phyloP scores from a whole-genome alignment of 2,329 filamentous ascomycete species.

The Xylaria sp. region DNA sequence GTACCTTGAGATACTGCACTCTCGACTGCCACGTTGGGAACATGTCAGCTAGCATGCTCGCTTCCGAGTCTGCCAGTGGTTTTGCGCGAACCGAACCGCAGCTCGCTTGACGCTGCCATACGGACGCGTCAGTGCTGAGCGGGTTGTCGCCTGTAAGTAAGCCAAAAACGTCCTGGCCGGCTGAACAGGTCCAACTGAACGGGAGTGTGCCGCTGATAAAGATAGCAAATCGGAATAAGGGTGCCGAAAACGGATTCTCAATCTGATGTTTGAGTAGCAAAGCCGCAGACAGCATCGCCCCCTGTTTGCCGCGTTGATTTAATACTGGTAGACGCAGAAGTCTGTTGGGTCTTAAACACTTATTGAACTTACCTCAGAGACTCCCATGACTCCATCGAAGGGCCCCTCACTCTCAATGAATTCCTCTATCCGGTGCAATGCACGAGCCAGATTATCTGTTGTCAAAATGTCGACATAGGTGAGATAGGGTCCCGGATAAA shows the following conservation, averaged over 20 bases:
- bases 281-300: conserved; percentile 19
- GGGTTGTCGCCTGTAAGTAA: conserved; percentile 20
- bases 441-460: conserved; percentile 18
- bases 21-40: conserved; percentile 24
- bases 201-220: conserved; percentile 24
- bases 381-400: conserved; percentile 24
- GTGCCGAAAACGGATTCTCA: conserved; percentile 20
- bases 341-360: not conserved
- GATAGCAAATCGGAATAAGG: conserved; percentile 19
- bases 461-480: conserved; percentile 25
- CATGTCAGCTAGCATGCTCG: conserved; percentile 21
- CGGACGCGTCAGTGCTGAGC: conserved; percentile 18
- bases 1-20: conserved; percentile 6
- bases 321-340: not conserved
- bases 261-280: conserved; percentile 22
- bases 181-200: conserved; percentile 18
- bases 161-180: conserved; percentile 20
- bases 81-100: not conserved
- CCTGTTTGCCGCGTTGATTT: conserved; percentile 6
- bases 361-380: conserved; percentile 19
- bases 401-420: conserved; percentile 23
- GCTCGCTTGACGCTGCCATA: conserved; percentile 10
- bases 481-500: conserved; percentile 24
- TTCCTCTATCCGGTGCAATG: conserved; percentile 20
- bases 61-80: conserved; percentile 13